Percentiles rank a stretch among this genome's conserved stretches.
These are phyloP conservation scores for Hemileccinum rubropunctum DNA, from an alignment of 768 basidiomycete genomes.

Conservation along the genomic window DNA sequence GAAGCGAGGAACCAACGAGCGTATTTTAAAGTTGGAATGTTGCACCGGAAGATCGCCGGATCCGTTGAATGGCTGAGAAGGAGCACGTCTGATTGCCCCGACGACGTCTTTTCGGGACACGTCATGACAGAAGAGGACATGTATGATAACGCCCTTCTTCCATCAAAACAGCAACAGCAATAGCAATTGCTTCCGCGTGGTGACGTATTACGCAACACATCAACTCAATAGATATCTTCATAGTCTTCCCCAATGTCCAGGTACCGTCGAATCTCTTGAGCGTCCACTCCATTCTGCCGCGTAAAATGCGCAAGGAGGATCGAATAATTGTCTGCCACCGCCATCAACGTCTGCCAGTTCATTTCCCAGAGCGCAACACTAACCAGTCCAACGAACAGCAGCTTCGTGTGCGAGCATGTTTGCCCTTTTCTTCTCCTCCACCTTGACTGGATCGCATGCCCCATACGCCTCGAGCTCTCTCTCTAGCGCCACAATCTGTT, in stretches of 20 bases:
- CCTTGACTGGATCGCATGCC: constrained; percentile 78
- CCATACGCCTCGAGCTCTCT: constrained; percentile 75
- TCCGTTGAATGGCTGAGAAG: neutral
- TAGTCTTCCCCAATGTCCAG: constrained; percentile 71
- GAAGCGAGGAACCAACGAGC: constrained; percentile 1
- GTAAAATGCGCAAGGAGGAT: constrained; percentile 64
- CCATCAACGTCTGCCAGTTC: constrained; percentile 1
- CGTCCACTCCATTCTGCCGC: constrained; percentile 55
- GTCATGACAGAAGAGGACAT: constrained; percentile 4
- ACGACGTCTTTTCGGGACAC: constrained; percentile 22
- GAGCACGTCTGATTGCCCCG: constrained; percentile 14
- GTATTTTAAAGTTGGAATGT: constrained; percentile 23
- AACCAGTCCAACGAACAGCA: constrained; percentile 86
- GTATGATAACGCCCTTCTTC: neutral
- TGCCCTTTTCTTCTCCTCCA: constrained; percentile 75
- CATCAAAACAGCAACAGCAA: neutral
- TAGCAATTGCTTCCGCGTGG: constrained; percentile 6
- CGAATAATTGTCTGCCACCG: constrained; percentile 61
- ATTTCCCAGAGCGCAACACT: constrained; percentile 20
- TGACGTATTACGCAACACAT: constrained; percentile 17
- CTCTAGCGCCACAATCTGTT: constrained; percentile 51
- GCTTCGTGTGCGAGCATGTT: constrained; percentile 80
- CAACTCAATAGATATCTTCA: constrained; percentile 59
- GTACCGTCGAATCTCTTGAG: constrained; percentile 62
- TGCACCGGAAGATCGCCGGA: constrained; percentile 15